Base-by-base conservation (phyloP, 2,329 filamentous ascomycete genomes). In the Aspergillus pseudonomiae region DNA sequence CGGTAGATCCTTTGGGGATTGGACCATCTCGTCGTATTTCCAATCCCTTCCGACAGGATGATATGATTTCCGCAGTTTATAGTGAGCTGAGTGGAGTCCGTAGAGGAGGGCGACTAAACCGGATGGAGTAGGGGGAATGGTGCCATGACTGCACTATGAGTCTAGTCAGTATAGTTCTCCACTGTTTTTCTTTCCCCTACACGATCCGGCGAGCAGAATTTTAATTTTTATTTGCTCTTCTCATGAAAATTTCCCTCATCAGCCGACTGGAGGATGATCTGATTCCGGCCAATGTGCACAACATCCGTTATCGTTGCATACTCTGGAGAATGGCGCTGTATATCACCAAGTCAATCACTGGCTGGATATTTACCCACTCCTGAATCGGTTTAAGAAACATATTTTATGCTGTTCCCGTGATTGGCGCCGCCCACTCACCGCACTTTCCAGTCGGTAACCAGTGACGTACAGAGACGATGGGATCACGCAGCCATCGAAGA, bases 341-440 rank as follows among this genome's bases (percentile, higher is more conserved):
- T 24, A 48, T 48, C 45, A 48, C 45, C 45, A 48, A 26, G 21
- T 6, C 21, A 48, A 48, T 26, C 12, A 48, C 45, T 48, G 45
- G 45, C 45, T 48, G 6, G 21, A 14, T 24, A 14, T 28, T 48
- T 24, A 48, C 45, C 24, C 24, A 24, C 45, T 14, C 14, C 45
- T 48, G 4, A 24, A 48, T 41, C 39, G 5, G 45, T 14, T 14
- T 19, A 28, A 28, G 41, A 12, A n/a, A n/a, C 34, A 36, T 45
- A 24, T 24, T 32, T 24, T 41, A 3, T 26, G 41, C 39, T 46
- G 39, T 14, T 24, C 28, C 39, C n/a, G 34, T 55, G 52, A 55
- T 55, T 55, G 52, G 32, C 36, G 32, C 30, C n/a, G 52, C 30
- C 56, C 56, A 32, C 32, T 59, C 56, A 59, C 56, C 56, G 56